Percentiles rank a stretch among this genome's conserved stretches.
phyloP scores from a whole-genome alignment of 2,329 filamentous ascomycete species.

The Alternaria triticina region DNA sequence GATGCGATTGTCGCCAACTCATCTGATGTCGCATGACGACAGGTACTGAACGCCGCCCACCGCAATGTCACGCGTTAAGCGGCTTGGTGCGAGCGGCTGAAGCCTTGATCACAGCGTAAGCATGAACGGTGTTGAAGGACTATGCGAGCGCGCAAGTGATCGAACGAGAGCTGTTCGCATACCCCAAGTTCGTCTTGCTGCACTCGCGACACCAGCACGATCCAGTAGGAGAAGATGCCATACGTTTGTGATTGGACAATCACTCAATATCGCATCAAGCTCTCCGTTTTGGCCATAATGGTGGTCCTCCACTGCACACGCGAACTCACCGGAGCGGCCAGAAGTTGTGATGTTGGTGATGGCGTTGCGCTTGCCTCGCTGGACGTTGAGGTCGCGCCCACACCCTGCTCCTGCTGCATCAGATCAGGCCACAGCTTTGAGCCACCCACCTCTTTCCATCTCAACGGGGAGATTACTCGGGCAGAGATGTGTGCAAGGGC shows the following conservation, averaged over 20 bases:
- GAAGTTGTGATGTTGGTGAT: not conserved
- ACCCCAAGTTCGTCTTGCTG: not conserved
- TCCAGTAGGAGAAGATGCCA: not conserved
- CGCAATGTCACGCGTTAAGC: not conserved
- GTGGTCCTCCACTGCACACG: not conserved
- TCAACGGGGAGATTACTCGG: not conserved
- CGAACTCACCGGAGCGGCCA: not conserved
- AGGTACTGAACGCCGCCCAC: not conserved
- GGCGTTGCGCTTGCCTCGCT: not conserved
- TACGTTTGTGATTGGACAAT: not conserved
- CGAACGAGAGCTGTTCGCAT: not conserved
- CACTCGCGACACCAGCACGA: not conserved
- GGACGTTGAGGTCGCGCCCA: not conserved
- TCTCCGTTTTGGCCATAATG: not conserved
- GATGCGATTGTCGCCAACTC: not conserved
- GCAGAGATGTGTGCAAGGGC: not conserved
- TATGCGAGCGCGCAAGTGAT: not conserved
- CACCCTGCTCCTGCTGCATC: not conserved
- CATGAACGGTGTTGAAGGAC: not conserved
- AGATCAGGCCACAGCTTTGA: not conserved
- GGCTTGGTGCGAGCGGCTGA: not conserved
- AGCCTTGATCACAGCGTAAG: not conserved
- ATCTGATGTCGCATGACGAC: not conserved
- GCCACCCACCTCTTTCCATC: not conserved
- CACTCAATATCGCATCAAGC: not conserved